A percentile compares a stretch with the other conserved stretches of the same genome.
Conservation (phyloP, 257 asterid species). For the Solanum chiquidenum region DNA sequence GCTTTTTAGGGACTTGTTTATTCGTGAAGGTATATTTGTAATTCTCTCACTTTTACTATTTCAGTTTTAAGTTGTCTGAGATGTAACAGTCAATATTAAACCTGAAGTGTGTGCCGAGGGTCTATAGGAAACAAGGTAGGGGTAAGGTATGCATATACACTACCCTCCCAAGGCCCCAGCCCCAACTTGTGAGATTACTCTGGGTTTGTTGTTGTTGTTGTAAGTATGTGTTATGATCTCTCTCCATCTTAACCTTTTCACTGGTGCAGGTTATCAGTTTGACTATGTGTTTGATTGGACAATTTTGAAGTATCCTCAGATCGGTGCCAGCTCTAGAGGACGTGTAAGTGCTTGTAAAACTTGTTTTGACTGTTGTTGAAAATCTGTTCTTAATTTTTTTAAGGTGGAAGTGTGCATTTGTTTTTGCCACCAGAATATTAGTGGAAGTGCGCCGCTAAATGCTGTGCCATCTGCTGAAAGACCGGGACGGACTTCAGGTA, state of each 20-base stretch:
- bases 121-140: not conserved
- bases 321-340: constrained; percentile 71
- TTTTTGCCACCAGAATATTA: constrained; percentile 42
- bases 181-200: not conserved
- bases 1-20: constrained; percentile 88
- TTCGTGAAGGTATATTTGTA: constrained; percentile 67
- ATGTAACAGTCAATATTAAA: not conserved
- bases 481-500: constrained; percentile 82
- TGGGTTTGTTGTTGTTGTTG: not conserved
- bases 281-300: constrained; percentile 98
- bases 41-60: not conserved
- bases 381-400: not conserved
- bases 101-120: not conserved
- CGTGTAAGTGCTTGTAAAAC: constrained; percentile 36
- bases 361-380: not conserved
- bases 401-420: not conserved
- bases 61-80: not conserved
- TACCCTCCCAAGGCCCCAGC: not conserved
- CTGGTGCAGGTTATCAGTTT: constrained; percentile 75
- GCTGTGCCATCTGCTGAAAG: constrained; percentile 83
- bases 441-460: constrained; percentile 48
- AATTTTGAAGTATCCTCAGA: constrained; percentile 87
- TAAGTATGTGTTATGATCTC: not conserved
- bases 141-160: not conserved
- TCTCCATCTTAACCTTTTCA: constrained; percentile 2